Percentiles rank a stretch among this genome's conserved stretches.
Conservation (phyloP, 352 stramenopile species). For the Globisporangium spiculum region DNA sequence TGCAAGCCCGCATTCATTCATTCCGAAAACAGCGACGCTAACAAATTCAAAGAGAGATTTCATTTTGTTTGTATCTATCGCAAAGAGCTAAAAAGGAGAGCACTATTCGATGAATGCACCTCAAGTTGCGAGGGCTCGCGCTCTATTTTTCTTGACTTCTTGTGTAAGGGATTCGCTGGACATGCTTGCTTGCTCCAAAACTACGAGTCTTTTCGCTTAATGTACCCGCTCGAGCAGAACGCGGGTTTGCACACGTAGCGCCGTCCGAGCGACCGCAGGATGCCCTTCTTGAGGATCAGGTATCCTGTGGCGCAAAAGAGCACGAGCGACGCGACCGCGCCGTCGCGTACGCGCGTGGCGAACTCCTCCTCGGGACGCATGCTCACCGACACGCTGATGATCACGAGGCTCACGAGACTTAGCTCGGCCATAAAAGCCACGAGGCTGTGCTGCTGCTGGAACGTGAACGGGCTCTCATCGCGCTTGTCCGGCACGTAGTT, state of each 20-base stretch:
- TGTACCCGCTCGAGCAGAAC: slow-evolving; percentile 86
- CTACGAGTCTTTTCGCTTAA: slow-evolving; percentile 56
- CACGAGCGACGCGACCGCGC: slow-evolving; percentile 44
- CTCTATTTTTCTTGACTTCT: neutral
- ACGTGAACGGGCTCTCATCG: slow-evolving; percentile 75
- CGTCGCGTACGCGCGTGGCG: slow-evolving; percentile 55
- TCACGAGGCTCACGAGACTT: slow-evolving; percentile 37
- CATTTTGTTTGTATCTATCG: too few relatives aligned
- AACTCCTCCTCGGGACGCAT: slow-evolving; percentile 60
- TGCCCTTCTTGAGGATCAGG: slow-evolving; percentile 81
- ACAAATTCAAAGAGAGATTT: too few relatives aligned
- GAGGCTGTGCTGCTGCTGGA: slow-evolving; percentile 83
- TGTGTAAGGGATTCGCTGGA: neutral
- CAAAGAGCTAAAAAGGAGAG: too few relatives aligned
- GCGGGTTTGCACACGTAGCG: slow-evolving; percentile 85
- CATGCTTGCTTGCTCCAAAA: neutral
- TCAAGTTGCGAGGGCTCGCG: too few relatives aligned
- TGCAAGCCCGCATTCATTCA: too few relatives aligned
- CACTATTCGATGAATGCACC: too few relatives aligned
- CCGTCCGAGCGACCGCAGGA: slow-evolving; percentile 69
- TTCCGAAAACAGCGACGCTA: too few relatives aligned
- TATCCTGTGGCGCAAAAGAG: slow-evolving; percentile 54
- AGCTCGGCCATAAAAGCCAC: slow-evolving; percentile 60
- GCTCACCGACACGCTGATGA: slow-evolving; percentile 65
- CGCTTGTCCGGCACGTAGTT: slow-evolving; percentile 73